Evolutionary conservation across 2,329 filamentous ascomycete species (phyloP), one percentile per base, ranked within the genome.

Genomic region (Colletotrichum agaves): DNA sequence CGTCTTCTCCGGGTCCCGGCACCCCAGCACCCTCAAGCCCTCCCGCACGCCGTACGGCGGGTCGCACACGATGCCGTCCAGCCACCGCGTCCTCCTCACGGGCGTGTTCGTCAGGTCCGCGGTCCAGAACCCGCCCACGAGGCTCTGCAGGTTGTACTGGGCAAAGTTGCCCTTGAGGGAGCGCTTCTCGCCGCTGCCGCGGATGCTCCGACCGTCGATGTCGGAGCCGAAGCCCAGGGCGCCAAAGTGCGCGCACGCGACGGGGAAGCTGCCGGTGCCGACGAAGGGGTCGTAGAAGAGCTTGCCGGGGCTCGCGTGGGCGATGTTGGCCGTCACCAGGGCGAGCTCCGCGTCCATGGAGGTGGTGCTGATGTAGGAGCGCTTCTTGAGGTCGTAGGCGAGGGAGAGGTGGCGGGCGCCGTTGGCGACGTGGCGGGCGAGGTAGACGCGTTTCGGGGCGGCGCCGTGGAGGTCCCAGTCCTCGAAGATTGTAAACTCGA

Each of bases 301-400:
- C 75, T 93, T 97, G 0, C 93, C 95, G 0, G 94, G 92, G 0
- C 83, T 90, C 0, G 94, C 94, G 13, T 93, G 87, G 0, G 93
- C 93, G 72, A 99, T 89, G 75, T 98, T 99, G 2, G 95, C 96
- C 0, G 94, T 98, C 21, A 99, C 83, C 1, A 99, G 85, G 12
- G 94, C 93, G 47, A 99, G 85, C 78, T 98, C 96, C 0, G 95
- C 92, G 76, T 99, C 96, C 96, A 99, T 98, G 50, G 93, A 96
- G 0, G 96, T 99, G 0, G 95, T 98, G 72, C 92, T 93, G 74
- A 99, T 98, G 76, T 99, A 99, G 43, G 87, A 86, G 31, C 96
- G 85, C 79, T 97, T 97, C 84, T 99, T 99, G 21, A 99, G 85
- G 77, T 97, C 94, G 74, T 94, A 97, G 23, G 86, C 91, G 39